These are phyloP conservation scores for Xylaria acuta DNA, from an alignment of 495 filamentous ascomycete genomes.

Conservation along the genomic window DNA sequence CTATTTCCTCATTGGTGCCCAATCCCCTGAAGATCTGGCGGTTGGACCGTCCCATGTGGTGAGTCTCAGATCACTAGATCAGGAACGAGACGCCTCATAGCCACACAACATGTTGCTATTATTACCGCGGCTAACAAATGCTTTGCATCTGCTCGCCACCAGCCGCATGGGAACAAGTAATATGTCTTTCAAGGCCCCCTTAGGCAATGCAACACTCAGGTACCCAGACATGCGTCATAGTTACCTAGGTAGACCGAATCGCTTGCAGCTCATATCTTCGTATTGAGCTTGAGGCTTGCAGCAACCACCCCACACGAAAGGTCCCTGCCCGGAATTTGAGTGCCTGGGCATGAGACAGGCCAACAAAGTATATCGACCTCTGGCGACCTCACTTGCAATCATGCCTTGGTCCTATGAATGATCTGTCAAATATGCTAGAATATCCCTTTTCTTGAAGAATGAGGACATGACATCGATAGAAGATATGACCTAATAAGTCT, in stretches of 20 bases:
- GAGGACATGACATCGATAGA: not conserved
- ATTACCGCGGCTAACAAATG: not conserved
- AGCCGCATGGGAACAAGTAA: not conserved
- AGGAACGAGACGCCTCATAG: not conserved
- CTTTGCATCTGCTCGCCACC: not conserved
- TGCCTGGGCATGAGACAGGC: not conserved
- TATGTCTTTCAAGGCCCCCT: not conserved
- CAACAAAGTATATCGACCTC: not conserved
- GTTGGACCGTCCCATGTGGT: not conserved
- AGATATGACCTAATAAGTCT: not conserved
- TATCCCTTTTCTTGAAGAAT: not conserved
- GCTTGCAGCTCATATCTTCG: not conserved
- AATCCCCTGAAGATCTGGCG: not conserved
- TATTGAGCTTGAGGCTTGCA: conserved; percentile 5
- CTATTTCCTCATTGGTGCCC: not conserved
- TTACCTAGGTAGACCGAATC: not conserved
- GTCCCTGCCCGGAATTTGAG: not conserved
- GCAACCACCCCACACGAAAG: not conserved
- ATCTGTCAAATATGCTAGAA: not conserved
- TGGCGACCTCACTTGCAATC: not conserved
- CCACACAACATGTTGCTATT: not conserved
- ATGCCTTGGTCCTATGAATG: not conserved
- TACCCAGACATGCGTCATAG: not conserved
- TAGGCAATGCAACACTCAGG: not conserved
- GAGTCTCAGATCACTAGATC: not conserved